Evolutionary conservation across 352 stramenopile genomes (phyloP).

Genomic region (Phytophthora litchii): DNA sequence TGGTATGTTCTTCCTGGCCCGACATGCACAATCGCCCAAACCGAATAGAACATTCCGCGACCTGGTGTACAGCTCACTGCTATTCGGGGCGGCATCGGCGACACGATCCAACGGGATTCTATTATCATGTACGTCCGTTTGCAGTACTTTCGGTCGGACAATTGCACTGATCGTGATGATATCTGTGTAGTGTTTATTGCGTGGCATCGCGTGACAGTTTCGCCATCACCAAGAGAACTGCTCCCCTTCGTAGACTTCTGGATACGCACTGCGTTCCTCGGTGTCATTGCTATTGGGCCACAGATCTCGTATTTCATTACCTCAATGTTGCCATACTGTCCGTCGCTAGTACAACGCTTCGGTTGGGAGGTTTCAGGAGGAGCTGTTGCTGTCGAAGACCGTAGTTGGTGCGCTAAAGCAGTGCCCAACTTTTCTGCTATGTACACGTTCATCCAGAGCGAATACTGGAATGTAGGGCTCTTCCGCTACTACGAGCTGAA

Average conservation of each 20-base stretch:
- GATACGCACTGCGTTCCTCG: conserved; percentile 63
- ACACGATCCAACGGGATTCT: conserved; percentile 83
- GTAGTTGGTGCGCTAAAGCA: conserved; percentile 68
- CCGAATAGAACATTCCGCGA: conserved; percentile 31
- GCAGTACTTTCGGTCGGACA: not conserved
- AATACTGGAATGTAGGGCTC: conserved; percentile 96
- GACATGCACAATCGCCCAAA: conserved; percentile 15
- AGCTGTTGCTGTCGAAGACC: conserved; percentile 43
- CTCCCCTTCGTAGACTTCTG: conserved; percentile 60
- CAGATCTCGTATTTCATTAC: conserved; percentile 77
- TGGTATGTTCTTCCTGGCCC: conserved; percentile 73
- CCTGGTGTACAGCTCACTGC: conserved; percentile 44
- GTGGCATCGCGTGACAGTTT: conserved; percentile 65
- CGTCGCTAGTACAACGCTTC: conserved; percentile 39
- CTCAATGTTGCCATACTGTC: conserved; percentile 69
- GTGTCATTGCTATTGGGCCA: conserved; percentile 59
- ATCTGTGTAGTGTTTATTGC: conserved; percentile 69
- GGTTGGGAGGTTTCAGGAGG: conserved; percentile 3
- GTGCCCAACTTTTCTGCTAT: conserved; percentile 86
- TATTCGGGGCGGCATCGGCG: conserved; percentile 70
- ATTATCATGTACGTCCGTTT: conserved; percentile 66
- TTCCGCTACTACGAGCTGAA: conserved; percentile 94
- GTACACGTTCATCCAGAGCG: conserved; percentile 94
- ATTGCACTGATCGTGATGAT: not conserved
- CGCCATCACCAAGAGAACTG: conserved; percentile 43